phyloP scores from a whole-genome alignment of 495 filamentous ascomycete species.

The Hypoxylon crocopeplum region DNA sequence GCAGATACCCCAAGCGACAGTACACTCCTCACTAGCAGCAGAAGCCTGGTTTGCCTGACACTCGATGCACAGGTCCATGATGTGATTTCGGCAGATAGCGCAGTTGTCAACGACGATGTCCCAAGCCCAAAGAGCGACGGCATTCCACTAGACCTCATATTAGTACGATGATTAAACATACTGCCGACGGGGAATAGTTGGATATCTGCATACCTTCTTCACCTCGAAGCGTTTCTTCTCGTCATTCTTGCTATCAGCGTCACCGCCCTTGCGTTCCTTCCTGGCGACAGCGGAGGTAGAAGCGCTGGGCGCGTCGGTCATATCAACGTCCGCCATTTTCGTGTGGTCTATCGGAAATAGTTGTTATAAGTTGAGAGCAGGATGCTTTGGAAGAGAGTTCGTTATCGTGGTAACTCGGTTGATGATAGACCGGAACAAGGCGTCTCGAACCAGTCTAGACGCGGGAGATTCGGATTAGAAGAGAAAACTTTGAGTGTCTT shows the following conservation, averaged over 20 bases:
- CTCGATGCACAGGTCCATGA: constrained; percentile 99
- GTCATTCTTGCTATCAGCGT: constrained; percentile 64
- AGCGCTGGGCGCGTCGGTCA: constrained; percentile 80
- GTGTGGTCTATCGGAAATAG: no score
- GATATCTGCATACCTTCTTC: constrained; percentile 76
- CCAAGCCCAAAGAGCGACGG: constrained; percentile 99
- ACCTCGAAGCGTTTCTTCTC: constrained; percentile 96
- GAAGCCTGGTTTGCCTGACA: constrained; percentile 99
- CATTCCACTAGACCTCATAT: constrained; percentile 79
- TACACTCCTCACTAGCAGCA: constrained; percentile 96
- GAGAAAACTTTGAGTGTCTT: no score
- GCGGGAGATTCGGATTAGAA: no score
- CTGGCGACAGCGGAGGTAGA: constrained; percentile 56
- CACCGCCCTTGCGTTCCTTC: constrained; percentile 60
- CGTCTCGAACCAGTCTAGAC: not conserved
- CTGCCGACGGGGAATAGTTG: not conserved
- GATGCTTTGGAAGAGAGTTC: not conserved
- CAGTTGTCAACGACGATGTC: constrained; percentile 99
- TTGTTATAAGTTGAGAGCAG: no score
- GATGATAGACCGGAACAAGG: not conserved
- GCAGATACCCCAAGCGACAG: constrained; percentile 98
- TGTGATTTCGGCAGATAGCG: constrained; percentile 98
- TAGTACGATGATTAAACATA: constrained; percentile 20
- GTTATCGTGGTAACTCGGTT: not conserved
- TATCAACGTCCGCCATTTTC: constrained; percentile 96